Evolutionary conservation across 1,284 basidiomycete species (phyloP), one percentile per base, ranked within the genome.

Genomic region (Laetiporus sulphureus): DNA sequence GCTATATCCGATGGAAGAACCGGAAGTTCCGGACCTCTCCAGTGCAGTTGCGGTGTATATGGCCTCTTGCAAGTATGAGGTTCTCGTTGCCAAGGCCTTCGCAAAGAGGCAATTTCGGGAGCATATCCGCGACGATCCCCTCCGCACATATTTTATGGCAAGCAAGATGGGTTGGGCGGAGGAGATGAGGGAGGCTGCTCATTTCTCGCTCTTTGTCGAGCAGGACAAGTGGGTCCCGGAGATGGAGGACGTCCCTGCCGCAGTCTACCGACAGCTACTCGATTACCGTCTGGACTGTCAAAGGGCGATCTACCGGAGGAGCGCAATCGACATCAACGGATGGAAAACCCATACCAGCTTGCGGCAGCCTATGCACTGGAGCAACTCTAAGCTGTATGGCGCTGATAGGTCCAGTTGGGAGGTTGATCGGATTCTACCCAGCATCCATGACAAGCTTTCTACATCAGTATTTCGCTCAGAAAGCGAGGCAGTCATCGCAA

Each of bases 261-360:
- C 38, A 2, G 21, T 38, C 2, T 53, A 53, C 35, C 46, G 40
- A n/a, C 44, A 47, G 19, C 32, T 53, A 10, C 32, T 47, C 16
- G 22, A 19, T 3, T 53, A 49, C 32, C 36, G 42, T 19, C 21
- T 21, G 21, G 16, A 19, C 10, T 33, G 32, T 22, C 39, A 25
- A 13, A 25, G 29, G 32, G 20, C 27, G 19, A 30, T 39, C 20
- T 22, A 8, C 15, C 18, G 24, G 18, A 21, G 19, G 3, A 22
- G 19, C 27, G 12, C 10, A 30, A 30, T 10, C 15, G 3, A n/a
- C 3, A n/a, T n/a, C n/a, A n/a, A 19, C 11, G 8, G 11, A 7
- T 19, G 12, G 10, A 8, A 8, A 5, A 8, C 34, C 8, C 21
- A 15, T 5, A 20, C 21, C 16, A 36, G 19, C 8, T 8, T 23